phyloP scores from a whole-genome alignment of 805 yeast genomes.

The Cyberlindnera euphorbiae region DNA sequence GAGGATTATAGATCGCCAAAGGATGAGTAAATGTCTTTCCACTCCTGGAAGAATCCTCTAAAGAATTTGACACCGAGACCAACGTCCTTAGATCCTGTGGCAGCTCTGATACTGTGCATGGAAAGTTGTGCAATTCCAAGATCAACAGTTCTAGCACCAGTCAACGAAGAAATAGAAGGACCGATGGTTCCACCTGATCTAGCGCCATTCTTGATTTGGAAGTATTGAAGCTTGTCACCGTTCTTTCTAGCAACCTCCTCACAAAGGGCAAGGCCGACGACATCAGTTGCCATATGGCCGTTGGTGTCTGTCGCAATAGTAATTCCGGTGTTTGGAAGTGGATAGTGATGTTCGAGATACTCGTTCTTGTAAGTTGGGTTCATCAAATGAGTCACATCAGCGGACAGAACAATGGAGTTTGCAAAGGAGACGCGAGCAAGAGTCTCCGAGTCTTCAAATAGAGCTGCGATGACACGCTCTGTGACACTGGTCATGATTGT shows the following conservation, averaged over 20 bases:
- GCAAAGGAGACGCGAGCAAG: constrained; percentile 48
- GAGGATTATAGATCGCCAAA: constrained; percentile 44
- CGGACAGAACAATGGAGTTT: constrained; percentile 73
- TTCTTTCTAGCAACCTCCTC: constrained; percentile 65
- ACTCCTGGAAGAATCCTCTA: constrained; percentile 59
- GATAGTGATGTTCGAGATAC: constrained; percentile 74
- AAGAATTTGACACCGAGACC: constrained; percentile 72
- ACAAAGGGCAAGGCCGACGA: constrained; percentile 62
- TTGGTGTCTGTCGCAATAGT: constrained; percentile 71
- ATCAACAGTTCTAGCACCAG: constrained; percentile 75
- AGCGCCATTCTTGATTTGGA: constrained; percentile 82
- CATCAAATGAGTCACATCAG: constrained; percentile 78
- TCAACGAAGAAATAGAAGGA: constrained; percentile 55
- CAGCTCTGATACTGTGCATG: constrained; percentile 84
- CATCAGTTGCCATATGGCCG: constrained; percentile 81
- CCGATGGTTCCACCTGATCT: constrained; percentile 91
- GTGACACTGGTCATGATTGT: constrained; percentile 65
- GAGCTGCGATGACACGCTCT: constrained; percentile 42
- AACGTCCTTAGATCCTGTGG: constrained; percentile 72
- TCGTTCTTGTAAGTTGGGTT: constrained; percentile 72
- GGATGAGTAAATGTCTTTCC: constrained; percentile 56
- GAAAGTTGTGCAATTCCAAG: constrained; percentile 79
- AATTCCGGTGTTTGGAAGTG: constrained; percentile 74
- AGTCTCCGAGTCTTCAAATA: constrained; percentile 16
- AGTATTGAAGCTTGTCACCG: constrained; percentile 66